Evolutionary conservation across 176 grass and related monocot species (phyloP).

Genomic region (Zoysia pacifica): DNA sequence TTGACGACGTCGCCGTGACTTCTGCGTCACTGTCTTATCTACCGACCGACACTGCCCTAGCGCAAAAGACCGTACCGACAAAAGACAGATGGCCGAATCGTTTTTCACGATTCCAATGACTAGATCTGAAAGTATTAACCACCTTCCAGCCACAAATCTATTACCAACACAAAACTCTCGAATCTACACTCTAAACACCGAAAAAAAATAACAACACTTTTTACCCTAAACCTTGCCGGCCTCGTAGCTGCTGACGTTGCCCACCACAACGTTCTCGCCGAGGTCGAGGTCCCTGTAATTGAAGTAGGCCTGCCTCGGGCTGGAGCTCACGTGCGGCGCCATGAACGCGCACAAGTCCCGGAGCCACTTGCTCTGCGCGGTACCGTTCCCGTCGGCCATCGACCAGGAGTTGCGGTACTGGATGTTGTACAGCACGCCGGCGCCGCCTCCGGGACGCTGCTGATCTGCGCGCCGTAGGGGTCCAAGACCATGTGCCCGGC

Average conservation of each 20-base stretch:
- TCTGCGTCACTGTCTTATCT: no score
- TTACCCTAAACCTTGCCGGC: conserved; percentile 41
- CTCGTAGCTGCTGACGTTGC: conserved; percentile 39
- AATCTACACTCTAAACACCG: no score
- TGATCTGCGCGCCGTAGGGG: conserved; percentile 43
- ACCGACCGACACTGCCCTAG: no score
- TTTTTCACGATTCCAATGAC: no score
- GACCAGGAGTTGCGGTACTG: conserved; percentile 51
- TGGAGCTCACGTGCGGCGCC: conserved; percentile 40
- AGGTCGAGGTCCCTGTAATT: conserved; percentile 61
- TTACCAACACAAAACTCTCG: no score
- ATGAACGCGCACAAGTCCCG: conserved; percentile 43
- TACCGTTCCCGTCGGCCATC: background rate
- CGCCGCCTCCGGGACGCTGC: conserved; percentile 20
- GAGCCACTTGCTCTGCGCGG: conserved; percentile 29
- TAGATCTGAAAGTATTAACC: no score
- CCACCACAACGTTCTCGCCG: conserved; percentile 35
- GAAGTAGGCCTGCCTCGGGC: conserved; percentile 50
- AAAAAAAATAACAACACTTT: no score
- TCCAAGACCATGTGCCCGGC: conserved; percentile 47
- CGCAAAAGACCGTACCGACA: no score
- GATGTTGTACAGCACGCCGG: conserved; percentile 50
- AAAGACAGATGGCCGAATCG: no score
- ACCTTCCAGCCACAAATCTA: no score
- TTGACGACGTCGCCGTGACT: no score